A percentile compares a stretch with the other conserved stretches of the same genome.
phyloP scores from a whole-genome alignment of 2,329 filamentous ascomycete species.

The Sphaerulina populicola region DNA sequence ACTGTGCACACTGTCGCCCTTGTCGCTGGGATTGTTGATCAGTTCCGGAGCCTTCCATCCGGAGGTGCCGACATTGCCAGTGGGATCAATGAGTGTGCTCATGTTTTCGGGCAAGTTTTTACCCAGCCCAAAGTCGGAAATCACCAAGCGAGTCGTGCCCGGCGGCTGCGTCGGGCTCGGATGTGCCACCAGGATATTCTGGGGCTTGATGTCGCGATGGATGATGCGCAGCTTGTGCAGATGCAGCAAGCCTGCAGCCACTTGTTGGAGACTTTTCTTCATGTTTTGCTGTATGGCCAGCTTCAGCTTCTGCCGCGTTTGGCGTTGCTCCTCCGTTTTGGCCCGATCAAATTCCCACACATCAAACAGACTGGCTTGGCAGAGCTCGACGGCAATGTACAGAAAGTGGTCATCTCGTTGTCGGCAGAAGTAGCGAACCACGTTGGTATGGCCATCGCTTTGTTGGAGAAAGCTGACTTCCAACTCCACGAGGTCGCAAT shows the following conservation, averaged over 20 bases:
- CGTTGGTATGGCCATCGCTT: constrained; percentile 91
- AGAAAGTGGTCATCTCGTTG: constrained; percentile 82
- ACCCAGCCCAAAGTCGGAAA: constrained; percentile 95
- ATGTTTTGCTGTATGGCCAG: constrained; percentile 65
- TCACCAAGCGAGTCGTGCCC: constrained; percentile 67
- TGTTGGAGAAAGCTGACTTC: constrained; percentile 85
- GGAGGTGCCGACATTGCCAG: constrained; percentile 85
- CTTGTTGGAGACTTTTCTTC: constrained; percentile 74
- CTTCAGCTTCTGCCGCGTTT: constrained; percentile 51
- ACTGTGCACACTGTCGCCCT: constrained; percentile 36
- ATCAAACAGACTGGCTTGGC: constrained; percentile 86
- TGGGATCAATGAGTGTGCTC: constrained; percentile 89
- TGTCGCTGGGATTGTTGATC: constrained; percentile 52
- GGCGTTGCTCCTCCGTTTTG: constrained; percentile 35
- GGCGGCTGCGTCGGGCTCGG: constrained; percentile 60
- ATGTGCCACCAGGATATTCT: constrained; percentile 82
- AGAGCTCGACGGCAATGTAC: constrained; percentile 92
- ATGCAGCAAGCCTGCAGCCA: constrained; percentile 80
- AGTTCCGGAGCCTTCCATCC: constrained; percentile 96
- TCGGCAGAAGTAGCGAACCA: constrained; percentile 93
- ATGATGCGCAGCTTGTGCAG: constrained; percentile 89
- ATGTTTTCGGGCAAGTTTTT: constrained; percentile 94
- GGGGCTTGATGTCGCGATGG: constrained; percentile 92
- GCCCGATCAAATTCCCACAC: constrained; percentile 84
- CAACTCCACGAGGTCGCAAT: constrained; percentile 89